Conservation (phyloP, 1,139 yeast genomes). For the Trichomonascaceae sp. region DNA sequence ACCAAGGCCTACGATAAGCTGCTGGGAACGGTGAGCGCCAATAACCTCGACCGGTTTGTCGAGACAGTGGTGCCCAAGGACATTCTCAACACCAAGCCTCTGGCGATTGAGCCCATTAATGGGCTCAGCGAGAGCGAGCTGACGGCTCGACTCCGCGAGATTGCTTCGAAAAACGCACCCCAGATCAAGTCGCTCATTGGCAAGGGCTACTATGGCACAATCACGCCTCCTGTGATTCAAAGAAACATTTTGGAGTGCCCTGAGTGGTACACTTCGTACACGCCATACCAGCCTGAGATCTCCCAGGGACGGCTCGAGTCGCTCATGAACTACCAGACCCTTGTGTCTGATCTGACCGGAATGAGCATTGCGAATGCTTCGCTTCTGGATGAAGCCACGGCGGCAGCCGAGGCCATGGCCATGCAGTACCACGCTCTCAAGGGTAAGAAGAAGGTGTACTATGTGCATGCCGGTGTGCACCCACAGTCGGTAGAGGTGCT, state of each 20-base stretch:
- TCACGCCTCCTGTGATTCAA: slow-evolving; percentile 83
- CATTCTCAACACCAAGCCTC: slow-evolving; percentile 53
- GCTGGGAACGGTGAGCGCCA: slow-evolving; percentile 54
- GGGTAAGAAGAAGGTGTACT: slow-evolving; percentile 55
- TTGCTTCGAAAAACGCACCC: slow-evolving; percentile 54
- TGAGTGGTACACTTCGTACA: slow-evolving; percentile 96
- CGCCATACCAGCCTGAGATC: slow-evolving; percentile 97
- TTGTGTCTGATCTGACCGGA: slow-evolving; percentile 81
- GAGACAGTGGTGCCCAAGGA: slow-evolving; percentile 63
- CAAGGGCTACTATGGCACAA: slow-evolving; percentile 87
- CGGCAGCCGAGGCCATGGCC: slow-evolving; percentile 96
- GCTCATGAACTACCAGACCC: slow-evolving; percentile 78
- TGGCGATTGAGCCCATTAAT: slow-evolving; percentile 47
- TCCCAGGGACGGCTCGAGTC: slow-evolving; percentile 94
- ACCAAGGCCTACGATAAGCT: slow-evolving; percentile 48
- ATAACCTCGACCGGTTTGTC: slow-evolving; percentile 58
- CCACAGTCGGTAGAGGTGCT: slow-evolving; percentile 79
- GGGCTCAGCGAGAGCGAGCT: slow-evolving; percentile 79
- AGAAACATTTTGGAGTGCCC: slow-evolving; percentile 87
- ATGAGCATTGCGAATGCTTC: slow-evolving; percentile 90
- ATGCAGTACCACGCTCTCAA: slow-evolving; percentile 57
- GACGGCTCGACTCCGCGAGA: slow-evolving; percentile 48
- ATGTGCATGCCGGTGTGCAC: slow-evolving; percentile 65
- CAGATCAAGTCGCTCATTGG: slow-evolving; percentile 73
- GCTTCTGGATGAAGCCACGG: slow-evolving; percentile 89